A percentile compares a stretch with the other conserved stretches of the same genome.
Conservation (phyloP, 306 rosid species). For the Inga leiocalycina region DNA sequence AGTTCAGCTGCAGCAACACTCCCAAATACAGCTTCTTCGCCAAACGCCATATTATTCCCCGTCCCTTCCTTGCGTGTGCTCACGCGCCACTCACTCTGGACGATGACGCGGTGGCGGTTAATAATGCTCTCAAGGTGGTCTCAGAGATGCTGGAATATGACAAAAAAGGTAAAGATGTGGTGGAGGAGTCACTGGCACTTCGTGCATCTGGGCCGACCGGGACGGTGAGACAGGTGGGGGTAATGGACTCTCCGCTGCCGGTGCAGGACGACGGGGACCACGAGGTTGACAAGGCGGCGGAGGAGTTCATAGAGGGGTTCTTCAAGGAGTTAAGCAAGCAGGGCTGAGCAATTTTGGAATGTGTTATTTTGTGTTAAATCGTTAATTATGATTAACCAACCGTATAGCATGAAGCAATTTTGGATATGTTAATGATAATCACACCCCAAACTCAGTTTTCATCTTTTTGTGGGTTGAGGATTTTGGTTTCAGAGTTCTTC, state of each 20-base stretch:
- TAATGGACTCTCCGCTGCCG: slow-evolving; percentile 90
- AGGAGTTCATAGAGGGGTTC: slow-evolving; percentile 74
- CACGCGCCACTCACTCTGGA: slow-evolving; percentile 55
- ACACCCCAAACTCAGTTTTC: neutral
- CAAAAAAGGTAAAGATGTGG: slow-evolving; percentile 11
- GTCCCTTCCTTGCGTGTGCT: slow-evolving; percentile 52
- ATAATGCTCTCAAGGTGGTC: slow-evolving; percentile 42
- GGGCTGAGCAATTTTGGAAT: neutral
- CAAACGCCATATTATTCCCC: slow-evolving; percentile 34
- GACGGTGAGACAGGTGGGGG: slow-evolving; percentile 69
- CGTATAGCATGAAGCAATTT: neutral
- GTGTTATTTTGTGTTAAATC: neutral
- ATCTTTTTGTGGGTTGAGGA: neutral
- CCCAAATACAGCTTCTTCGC: slow-evolving; percentile 47
- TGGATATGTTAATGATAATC: neutral
- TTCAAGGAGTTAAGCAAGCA: slow-evolving; percentile 66
- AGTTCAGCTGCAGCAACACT: slow-evolving; percentile 94
- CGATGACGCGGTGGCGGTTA: slow-evolving; percentile 50
- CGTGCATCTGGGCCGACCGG: slow-evolving; percentile 63
- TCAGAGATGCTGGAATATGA: slow-evolving; percentile 47
- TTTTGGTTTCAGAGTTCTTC: neutral
- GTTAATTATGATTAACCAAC: neutral
- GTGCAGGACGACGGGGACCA: slow-evolving; percentile 56
- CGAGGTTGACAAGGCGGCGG: slow-evolving; percentile 78
- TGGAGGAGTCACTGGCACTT: slow-evolving; percentile 57